phyloP scores from a whole-genome alignment of 352 stramenopile species.

The Globisporangium heterothallicum region DNA sequence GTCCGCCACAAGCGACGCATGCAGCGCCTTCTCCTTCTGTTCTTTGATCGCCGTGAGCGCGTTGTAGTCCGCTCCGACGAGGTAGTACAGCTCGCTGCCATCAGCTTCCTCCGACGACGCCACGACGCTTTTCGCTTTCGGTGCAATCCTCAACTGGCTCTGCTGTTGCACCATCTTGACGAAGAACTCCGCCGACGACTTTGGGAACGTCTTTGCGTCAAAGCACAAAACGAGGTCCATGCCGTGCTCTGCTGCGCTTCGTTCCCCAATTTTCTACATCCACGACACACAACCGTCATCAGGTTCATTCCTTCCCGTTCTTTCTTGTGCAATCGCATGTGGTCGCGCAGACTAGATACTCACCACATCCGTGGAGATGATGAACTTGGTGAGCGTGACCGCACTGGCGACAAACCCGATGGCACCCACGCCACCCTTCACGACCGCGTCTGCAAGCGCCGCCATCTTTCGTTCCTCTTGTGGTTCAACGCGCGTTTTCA shows the following conservation, averaged over 20 bases:
- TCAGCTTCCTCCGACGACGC: slow-evolving; percentile 20
- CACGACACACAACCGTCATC: slow-evolving; percentile 3
- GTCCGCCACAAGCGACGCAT: slow-evolving; percentile 39
- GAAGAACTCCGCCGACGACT: slow-evolving; percentile 56
- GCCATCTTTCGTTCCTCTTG: slow-evolving; percentile 28
- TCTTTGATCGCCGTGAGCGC: slow-evolving; percentile 59
- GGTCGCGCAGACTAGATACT: neutral
- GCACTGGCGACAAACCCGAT: slow-evolving; percentile 69
- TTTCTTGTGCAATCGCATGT: neutral
- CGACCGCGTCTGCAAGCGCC: slow-evolving; percentile 43
- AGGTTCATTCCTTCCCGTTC: neutral
- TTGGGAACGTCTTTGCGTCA: slow-evolving; percentile 48
- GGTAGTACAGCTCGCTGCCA: slow-evolving; percentile 28
- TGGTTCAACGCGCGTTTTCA: neutral
- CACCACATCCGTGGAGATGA: slow-evolving; percentile 65
- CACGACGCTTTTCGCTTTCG: slow-evolving; percentile 33
- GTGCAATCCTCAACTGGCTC: slow-evolving; percentile 45
- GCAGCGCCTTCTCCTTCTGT: slow-evolving; percentile 41
- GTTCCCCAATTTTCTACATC: slow-evolving; percentile 50
- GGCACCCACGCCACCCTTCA: slow-evolving; percentile 69
- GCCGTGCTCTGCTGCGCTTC: slow-evolving; percentile 44
- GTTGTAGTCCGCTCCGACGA: slow-evolving; percentile 44
- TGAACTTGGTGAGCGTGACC: slow-evolving; percentile 79
- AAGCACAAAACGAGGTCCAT: slow-evolving; percentile 76
- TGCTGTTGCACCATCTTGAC: slow-evolving; percentile 57